Evolutionary conservation across 495 filamentous ascomycete genomes (phyloP).

Genomic region (Niebla homalea): DNA sequence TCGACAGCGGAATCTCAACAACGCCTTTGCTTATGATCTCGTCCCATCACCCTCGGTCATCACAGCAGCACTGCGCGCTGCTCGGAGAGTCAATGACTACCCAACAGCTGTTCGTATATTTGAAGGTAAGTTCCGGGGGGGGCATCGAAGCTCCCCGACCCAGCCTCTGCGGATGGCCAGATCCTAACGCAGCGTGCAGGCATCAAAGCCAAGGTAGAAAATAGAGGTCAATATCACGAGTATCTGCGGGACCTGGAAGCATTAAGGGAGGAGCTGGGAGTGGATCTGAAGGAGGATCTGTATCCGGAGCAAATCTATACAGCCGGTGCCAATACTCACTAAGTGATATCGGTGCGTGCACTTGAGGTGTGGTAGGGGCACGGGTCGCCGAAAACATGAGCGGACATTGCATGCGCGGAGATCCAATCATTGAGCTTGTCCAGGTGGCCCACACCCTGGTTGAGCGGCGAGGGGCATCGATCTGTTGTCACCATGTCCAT

Average conservation of each 20-base stretch:
- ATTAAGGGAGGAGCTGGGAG: conserved; percentile 84
- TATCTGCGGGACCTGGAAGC: conserved; percentile 89
- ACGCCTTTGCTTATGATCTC: conserved; percentile 99
- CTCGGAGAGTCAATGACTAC: conserved; percentile 94
- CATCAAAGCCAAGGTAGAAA: conserved; percentile 99
- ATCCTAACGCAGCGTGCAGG: conserved; percentile 37
- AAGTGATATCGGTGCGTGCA: background rate
- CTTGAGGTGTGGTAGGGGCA: too few species aligned
- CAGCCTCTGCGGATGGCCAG: background rate
- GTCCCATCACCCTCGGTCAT: conserved; percentile 90
- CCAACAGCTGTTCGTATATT: conserved; percentile 96
- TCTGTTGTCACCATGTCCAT: too few species aligned
- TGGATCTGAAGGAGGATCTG: conserved; percentile 83
- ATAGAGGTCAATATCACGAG: conserved; percentile 91
- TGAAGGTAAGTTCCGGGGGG: conserved; percentile 53
- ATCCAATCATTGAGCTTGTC: too few species aligned
- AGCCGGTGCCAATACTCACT: conserved; percentile 8
- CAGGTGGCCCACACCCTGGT: too few species aligned
- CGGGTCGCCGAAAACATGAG: too few species aligned
- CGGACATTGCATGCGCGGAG: too few species aligned
- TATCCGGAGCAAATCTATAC: conserved; percentile 62
- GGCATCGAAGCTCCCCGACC: background rate
- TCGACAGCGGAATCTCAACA: conserved; percentile 91
- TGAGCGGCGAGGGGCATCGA: too few species aligned
- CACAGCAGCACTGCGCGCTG: conserved; percentile 78